Evolutionary conservation across 768 basidiomycete species (phyloP).

Genomic region (Rossbeevera mucosa): DNA sequence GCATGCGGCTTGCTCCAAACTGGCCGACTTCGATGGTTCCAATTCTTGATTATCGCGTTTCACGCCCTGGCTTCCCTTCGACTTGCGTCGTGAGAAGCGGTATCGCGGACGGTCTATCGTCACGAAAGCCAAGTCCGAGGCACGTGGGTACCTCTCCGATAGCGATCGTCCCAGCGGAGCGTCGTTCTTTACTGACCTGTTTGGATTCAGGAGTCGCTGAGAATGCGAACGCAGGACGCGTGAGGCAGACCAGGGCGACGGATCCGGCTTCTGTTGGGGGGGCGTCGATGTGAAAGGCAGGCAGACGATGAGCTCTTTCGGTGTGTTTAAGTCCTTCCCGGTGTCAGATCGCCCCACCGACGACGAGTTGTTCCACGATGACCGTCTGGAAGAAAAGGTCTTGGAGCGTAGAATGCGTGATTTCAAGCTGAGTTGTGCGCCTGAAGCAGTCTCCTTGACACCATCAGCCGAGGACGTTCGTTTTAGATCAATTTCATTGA

Average conservation of each 20-base stretch:
- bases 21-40: neutral
- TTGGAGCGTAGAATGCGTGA: conserved; percentile 12
- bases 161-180: conserved; percentile 19
- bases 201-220: conserved; percentile 11
- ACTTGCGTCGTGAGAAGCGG: conserved; percentile 12
- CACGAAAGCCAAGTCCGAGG: conserved; percentile 20
- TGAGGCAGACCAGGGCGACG: conserved; percentile 7
- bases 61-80: conserved; percentile 1
- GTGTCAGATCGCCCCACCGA: neutral
- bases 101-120: conserved; percentile 21
- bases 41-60: neutral
- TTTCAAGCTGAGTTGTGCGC: neutral
- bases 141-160: conserved; percentile 21
- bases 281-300: conserved; percentile 23
- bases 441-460: neutral
- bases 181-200: neutral
- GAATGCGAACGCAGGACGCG: conserved; percentile 27
- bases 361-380: neutral
- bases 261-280: conserved; percentile 4
- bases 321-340: neutral
- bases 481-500: conserved; percentile 12
- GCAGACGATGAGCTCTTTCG: conserved; percentile 17
- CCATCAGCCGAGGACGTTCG: conserved; percentile 7
- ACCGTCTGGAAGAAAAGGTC: conserved; percentile 1
- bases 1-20: neutral